phyloP scores from a whole-genome alignment of 441 rosid genomes.

The Aquilaria agallochum region DNA sequence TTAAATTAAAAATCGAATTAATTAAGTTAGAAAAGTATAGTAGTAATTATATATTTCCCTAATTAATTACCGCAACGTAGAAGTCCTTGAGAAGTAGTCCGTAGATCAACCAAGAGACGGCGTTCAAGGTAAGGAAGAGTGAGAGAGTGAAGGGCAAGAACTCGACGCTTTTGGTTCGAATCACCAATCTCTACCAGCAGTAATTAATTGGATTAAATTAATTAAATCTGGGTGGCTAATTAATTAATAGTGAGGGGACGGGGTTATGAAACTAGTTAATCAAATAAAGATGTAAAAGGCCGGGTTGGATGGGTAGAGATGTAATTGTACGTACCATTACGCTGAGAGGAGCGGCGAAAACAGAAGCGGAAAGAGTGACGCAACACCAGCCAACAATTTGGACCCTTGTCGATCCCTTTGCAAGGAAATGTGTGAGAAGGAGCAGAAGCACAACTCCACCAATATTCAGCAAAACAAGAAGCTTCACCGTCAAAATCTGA shows the following conservation, averaged over 20 bases:
- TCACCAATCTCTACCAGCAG: slow-evolving; percentile 39
- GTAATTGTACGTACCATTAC: slow-evolving; percentile 31
- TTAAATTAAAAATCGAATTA: no score
- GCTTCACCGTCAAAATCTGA: slow-evolving; percentile 50
- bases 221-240: not conserved
- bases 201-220: not conserved
- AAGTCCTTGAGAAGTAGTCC: slow-evolving; percentile 56
- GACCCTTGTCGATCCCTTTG: slow-evolving; percentile 33
- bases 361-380: slow-evolving; percentile 37
- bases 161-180: slow-evolving; percentile 64
- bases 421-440: slow-evolving; percentile 37
- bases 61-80: slow-evolving; percentile 43
- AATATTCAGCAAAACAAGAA: slow-evolving; percentile 39
- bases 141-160: slow-evolving; percentile 61
- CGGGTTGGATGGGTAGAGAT: not conserved
- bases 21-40: not conserved
- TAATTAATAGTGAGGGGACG: not conserved
- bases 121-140: slow-evolving; percentile 49
- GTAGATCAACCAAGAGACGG: slow-evolving; percentile 56
- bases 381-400: slow-evolving; percentile 49
- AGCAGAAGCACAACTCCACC: slow-evolving; percentile 42
- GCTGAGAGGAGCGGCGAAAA: slow-evolving; percentile 61
- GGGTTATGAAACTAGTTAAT: not conserved
- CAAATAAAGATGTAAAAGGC: not conserved
- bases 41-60: not conserved